Conservation (phyloP, 176 grass and related monocot genomes). For the Melocanna baccifera region DNA sequence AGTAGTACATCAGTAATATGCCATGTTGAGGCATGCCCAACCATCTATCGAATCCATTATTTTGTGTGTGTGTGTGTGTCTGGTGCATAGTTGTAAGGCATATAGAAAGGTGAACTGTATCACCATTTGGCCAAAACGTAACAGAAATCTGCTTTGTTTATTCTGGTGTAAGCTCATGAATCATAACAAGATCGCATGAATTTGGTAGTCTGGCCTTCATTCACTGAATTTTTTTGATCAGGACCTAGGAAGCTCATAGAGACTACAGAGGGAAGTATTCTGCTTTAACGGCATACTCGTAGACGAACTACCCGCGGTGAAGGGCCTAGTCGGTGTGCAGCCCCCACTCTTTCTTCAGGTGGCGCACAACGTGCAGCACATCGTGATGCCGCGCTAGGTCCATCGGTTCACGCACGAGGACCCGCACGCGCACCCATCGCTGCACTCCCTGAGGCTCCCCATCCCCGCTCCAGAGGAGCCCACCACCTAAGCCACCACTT, state of each 20-base stretch:
- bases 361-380: conserved; percentile 54
- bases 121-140: neutral
- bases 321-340: conserved; percentile 57
- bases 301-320: conserved; percentile 51
- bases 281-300: conserved; percentile 75
- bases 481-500: conserved; percentile 17
- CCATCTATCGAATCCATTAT: neutral
- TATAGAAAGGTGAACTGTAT: neutral
- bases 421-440: conserved; percentile 48
- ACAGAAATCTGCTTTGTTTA: neutral
- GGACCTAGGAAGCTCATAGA: neutral
- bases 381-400: conserved; percentile 59
- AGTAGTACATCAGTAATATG: neutral
- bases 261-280: neutral
- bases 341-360: conserved; percentile 74
- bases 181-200: neutral
- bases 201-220: neutral
- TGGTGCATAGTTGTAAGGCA: neutral
- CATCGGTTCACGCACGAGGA: conserved; percentile 48
- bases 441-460: conserved; percentile 63
- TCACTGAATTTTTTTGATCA: neutral
- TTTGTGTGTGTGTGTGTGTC: neutral
- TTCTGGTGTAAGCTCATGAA: neutral
- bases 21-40: neutral
- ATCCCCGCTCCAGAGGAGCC: conserved; percentile 25